Evolutionary conservation across 1,284 basidiomycete genomes (phyloP), one percentile per base, ranked within the genome.

Genomic region (Apiotrichum porosum): DNA sequence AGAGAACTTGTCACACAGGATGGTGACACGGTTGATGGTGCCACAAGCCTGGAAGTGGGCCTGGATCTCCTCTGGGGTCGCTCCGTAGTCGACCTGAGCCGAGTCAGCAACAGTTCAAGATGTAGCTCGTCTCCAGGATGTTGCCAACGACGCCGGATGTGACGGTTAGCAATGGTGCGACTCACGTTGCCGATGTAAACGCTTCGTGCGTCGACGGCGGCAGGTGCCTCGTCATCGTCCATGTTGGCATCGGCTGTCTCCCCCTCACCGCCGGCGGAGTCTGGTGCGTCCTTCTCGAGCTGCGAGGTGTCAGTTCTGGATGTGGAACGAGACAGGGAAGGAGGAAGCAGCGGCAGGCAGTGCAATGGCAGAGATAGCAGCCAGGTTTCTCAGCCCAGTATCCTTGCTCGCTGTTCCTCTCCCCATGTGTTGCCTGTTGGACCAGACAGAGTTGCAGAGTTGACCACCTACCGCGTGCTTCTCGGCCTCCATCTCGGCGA

Each of bases 1-100:
- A 15, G 94, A 97, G 73, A 97, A 98, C 77, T 98, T 98, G 80
- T 99, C 95, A 74, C 95, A 98, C 22, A 98, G 82, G 65, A 99
- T 99, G 0, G 95, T 99, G 42, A 99, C 92, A 62, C 95, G 83
- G 77, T 99, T 98, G 74, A 99, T 98, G 18, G 88, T 93, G 6
- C 95, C 95, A 69, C 93, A 97, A 22, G 92, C 85, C 68, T 92
- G 88, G 77, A 99, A 99, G 73, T 98, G 95, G 36, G 81, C 84
- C 75, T 98, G 95, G 49, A 99, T 92, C 72, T 99, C 95, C 75
- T 98, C 95, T 14, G 95, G 95, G 23, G 95, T 97, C 9, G 94
- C 88, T 48, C 85, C 82, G 72, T 98, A 99, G 78, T 99, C 95
- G 47, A 99, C 94, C 93, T 98, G 62, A 26, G 17, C n/a, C n/a